Percentiles rank a stretch among this genome's conserved stretches.
Conservation (phyloP, 257 asterid species). For the Nicotiana obtusifolia region DNA sequence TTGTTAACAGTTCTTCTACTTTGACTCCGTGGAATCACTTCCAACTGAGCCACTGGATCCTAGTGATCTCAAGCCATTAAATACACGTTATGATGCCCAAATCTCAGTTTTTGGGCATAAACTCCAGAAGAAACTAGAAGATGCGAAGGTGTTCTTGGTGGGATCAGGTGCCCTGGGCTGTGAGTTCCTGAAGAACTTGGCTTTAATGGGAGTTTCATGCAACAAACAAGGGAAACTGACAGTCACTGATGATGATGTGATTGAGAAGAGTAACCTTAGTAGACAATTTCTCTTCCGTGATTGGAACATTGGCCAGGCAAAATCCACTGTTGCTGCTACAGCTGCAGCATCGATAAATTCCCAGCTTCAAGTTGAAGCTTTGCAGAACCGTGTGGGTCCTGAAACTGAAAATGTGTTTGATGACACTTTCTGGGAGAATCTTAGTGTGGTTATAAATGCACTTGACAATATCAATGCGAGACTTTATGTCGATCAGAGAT, state of each 20-base stretch:
- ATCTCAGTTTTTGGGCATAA: slow-evolving; percentile 83
- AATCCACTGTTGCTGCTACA: slow-evolving; percentile 88
- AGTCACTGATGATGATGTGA: slow-evolving; percentile 87
- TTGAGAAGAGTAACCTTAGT: slow-evolving; percentile 93
- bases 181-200: slow-evolving; percentile 85
- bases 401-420: slow-evolving; percentile 86
- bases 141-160: slow-evolving; percentile 68
- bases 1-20: slow-evolving; percentile 73
- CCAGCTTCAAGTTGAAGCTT: slow-evolving; percentile 54
- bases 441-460: slow-evolving; percentile 69
- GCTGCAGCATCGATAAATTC: slow-evolving; percentile 73
- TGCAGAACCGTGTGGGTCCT: slow-evolving; percentile 88
- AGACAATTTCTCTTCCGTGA: slow-evolving; percentile 93
- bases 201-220: slow-evolving; percentile 89
- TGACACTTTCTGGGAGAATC: slow-evolving; percentile 86
- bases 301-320: slow-evolving; percentile 94
- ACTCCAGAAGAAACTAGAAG: slow-evolving; percentile 81
- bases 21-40: slow-evolving; percentile 85
- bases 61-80: slow-evolving; percentile 61
- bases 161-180: slow-evolving; percentile 99
- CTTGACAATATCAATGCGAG: slow-evolving; percentile 93
- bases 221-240: slow-evolving; percentile 68
- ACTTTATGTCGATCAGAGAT: slow-evolving; percentile 91
- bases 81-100: slow-evolving; percentile 92
- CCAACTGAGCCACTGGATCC: slow-evolving; percentile 73